Conservation (phyloP, 352 stramenopile species). For the Globisporangium polare region DNA sequence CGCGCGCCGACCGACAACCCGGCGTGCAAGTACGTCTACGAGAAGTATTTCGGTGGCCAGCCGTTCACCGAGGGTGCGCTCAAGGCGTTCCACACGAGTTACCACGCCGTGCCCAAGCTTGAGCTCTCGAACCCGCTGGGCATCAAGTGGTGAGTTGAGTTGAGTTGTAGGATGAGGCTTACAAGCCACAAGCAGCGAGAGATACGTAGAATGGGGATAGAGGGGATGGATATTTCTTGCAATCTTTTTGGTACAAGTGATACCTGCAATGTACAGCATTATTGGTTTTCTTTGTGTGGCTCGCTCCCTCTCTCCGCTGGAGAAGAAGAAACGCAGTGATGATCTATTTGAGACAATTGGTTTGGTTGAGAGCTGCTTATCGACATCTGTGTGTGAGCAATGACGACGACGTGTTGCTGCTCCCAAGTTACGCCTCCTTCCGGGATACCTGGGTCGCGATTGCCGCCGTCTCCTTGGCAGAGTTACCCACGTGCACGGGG, state of each 20-base stretch:
- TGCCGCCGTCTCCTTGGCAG: conserved; percentile 62
- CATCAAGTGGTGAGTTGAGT: conserved; percentile 77
- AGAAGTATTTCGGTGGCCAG: conserved; percentile 67
- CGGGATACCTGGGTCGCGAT: conserved; percentile 50
- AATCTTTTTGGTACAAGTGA: too few species aligned
- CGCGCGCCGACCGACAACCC: conserved; percentile 61
- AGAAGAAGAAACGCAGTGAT: conserved; percentile 1
- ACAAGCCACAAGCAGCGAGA: neutral
- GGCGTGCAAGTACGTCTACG: conserved; percentile 76
- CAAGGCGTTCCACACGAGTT: conserved; percentile 67
- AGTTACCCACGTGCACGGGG: conserved; percentile 66
- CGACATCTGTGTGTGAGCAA: conserved; percentile 5
- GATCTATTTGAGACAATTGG: conserved; percentile 16
- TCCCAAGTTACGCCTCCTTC: conserved; percentile 26
- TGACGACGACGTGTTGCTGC: neutral
- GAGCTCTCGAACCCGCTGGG: conserved; percentile 81
- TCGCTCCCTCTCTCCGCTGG: conserved; percentile 1
- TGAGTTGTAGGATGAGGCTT: neutral
- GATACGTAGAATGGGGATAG: conserved; percentile 3
- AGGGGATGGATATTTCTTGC: conserved; percentile 7
- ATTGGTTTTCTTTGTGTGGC: conserved; percentile 8
- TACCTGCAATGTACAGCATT: conserved; percentile 15
- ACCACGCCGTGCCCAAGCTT: conserved; percentile 83
- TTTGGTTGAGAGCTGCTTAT: conserved; percentile 7
- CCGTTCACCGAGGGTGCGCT: conserved; percentile 74